Percentiles rank a stretch among this genome's conserved stretches.
Conservation (phyloP, 345 rosid species). For the Carallia brachiata region DNA sequence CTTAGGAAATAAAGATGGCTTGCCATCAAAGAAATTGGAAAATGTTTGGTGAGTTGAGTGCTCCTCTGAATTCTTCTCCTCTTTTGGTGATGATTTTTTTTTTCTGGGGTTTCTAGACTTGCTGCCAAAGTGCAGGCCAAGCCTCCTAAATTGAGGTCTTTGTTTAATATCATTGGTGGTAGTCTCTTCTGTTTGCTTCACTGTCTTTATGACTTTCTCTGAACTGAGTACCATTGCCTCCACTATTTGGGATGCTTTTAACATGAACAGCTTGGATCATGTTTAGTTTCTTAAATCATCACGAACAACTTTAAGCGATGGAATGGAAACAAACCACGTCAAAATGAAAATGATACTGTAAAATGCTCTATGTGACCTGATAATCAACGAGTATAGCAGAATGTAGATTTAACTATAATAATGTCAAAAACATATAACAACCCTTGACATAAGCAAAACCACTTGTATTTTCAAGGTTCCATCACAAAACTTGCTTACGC, state of each 20-base stretch:
- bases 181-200: constrained; percentile 49
- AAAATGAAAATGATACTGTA: no score
- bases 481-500: no score
- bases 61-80: constrained; percentile 42
- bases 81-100: constrained; percentile 43
- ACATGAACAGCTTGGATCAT: no score
- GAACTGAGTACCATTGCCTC: constrained; percentile 71
- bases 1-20: constrained; percentile 73
- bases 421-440: no score
- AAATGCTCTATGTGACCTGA: no score
- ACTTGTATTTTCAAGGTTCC: no score
- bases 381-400: no score
- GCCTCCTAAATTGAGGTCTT: constrained; percentile 57
- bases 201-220: constrained; percentile 58
- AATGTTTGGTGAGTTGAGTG: constrained; percentile 58
- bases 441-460: no score
- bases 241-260: constrained; percentile 40
- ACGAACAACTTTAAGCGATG: not conserved
- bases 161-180: constrained; percentile 38
- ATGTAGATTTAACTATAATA: no score
- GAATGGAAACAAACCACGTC: no score
- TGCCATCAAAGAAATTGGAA: constrained; percentile 73
- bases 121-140: constrained; percentile 65
- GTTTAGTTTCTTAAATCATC: not conserved
- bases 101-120: constrained; percentile 41